These are phyloP conservation scores for Zymoseptoria ardabiliae DNA, from an alignment of 2,329 filamentous ascomycete genomes.

Conservation along the genomic window DNA sequence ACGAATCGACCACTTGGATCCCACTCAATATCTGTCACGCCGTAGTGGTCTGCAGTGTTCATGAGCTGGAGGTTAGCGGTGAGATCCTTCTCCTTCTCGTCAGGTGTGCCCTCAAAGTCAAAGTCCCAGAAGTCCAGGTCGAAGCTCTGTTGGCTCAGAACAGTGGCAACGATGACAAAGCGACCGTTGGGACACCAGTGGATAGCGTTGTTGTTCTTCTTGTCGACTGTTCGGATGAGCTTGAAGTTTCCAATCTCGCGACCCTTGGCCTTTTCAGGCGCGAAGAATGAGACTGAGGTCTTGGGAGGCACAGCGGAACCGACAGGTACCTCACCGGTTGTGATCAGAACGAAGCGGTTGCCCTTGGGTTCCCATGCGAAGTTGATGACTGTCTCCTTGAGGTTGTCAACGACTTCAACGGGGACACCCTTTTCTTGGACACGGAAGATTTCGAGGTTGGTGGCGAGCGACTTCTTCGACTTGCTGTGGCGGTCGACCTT, in stretches of 20 bases:
- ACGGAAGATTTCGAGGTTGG: constrained; percentile 97
- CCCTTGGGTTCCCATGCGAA: constrained; percentile 99
- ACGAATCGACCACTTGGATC: constrained; percentile 94
- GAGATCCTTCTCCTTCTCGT: constrained; percentile 63
- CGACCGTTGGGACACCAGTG: constrained; percentile 97
- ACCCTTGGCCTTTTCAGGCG: constrained; percentile 88
- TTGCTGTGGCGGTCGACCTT: constrained; percentile 99
- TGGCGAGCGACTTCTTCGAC: constrained; percentile 95
- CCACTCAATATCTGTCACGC: constrained; percentile 96
- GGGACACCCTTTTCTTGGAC: constrained; percentile 96
- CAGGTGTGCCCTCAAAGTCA: constrained; percentile 95
- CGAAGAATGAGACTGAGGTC: constrained; percentile 93
- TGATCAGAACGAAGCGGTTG: constrained; percentile 94
- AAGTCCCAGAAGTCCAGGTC: constrained; percentile 97
- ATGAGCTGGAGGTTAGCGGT: constrained; percentile 92
- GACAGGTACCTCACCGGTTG: constrained; percentile 73
- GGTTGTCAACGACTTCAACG: constrained; percentile 92
- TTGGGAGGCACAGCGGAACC: constrained; percentile 82
- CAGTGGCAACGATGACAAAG: constrained; percentile 89
- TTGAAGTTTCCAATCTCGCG: constrained; percentile 83
- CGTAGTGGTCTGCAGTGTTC: constrained; percentile 91
- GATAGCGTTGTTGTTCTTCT: constrained; percentile 99
- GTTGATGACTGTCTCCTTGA: constrained; percentile 99
- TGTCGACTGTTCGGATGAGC: constrained; percentile 87
- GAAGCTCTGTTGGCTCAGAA: constrained; percentile 85